Base-by-base conservation (phyloP, 2,329 filamentous ascomycete species). In the Alternaria sp. region DNA sequence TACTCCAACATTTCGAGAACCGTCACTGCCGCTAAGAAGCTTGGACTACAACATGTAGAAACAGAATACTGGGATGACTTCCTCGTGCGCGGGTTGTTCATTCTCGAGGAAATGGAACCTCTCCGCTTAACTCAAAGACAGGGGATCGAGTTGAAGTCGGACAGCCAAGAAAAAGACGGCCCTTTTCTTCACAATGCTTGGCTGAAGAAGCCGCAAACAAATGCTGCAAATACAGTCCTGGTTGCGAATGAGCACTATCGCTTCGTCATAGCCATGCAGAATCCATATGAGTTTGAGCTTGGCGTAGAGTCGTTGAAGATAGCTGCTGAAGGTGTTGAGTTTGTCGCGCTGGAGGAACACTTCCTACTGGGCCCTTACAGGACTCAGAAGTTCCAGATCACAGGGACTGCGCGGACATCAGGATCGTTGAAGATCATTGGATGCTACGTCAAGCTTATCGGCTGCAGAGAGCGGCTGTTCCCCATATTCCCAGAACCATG, bases 61-160 rank as follows among this genome's bases (percentile, higher is more conserved):
- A 94, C 93, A 6, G 92, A 96, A 70, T 99, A 97, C 76, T 99
- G 96, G 96, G 96, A 99, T 78, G 93, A 97, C 74, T 98, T 98
- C 71, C 84, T 99, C 9, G 87, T 99, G 50, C 89, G 96, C 89
- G 89, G 66, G 84, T 97, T 70, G 58, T 83, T 97, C 46, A 88
- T 94, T 55, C 84, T 91, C 23, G 77, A 80, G 41, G 76, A 78
- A 62, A 61, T 71, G 3, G 46, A 68, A 43, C 62, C 70, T 11
- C 55, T 79, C 4, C 71, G 74, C 6, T 54, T 80, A 10, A 79
- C 71, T 4, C 75, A 77, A 41, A 77, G 78, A 56, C 75, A 73
- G 20, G 72, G 76, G n/a, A 70, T 70, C 11, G 78, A 79, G 55
- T 69, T 80, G 25, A 73, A 78, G 51, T 46, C 67, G 8, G 64